phyloP scores from a whole-genome alignment of 2,329 filamentous ascomycete species.

The Colletotrichum sp. region DNA sequence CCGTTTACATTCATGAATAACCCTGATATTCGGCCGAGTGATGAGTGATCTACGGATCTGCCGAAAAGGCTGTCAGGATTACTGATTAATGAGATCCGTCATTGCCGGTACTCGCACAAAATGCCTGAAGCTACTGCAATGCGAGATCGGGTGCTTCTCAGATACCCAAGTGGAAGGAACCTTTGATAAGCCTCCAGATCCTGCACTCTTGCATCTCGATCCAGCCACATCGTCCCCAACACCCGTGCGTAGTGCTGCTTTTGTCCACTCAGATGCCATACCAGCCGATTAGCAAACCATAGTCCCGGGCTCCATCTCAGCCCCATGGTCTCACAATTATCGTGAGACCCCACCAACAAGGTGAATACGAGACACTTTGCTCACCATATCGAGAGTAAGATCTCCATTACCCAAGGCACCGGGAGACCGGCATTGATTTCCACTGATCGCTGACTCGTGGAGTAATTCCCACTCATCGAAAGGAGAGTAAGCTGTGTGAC shows the following conservation, averaged over 20 bases:
- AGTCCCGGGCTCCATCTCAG: neutral
- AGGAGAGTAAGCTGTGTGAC: neutral
- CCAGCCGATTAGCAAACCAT: neutral
- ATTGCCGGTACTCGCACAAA: neutral
- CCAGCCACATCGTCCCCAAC: neutral
- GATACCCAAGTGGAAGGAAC: neutral
- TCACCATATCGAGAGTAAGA: neutral
- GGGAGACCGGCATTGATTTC: neutral
- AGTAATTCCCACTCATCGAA: neutral
- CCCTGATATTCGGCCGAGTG: neutral
- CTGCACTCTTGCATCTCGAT: slow-evolving; percentile 17
- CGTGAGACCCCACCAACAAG: neutral
- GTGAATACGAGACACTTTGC: neutral
- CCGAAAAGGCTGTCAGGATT: neutral
- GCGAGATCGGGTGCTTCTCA: neutral
- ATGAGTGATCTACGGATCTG: neutral
- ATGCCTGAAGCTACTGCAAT: neutral
- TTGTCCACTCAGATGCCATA: neutral
- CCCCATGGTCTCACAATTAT: neutral
- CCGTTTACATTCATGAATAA: neutral
- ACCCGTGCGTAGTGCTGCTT: neutral
- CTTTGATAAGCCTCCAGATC: neutral
- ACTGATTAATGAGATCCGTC: neutral
- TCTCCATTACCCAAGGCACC: neutral
- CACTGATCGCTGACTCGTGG: neutral